Conservation (phyloP, 768 basidiomycete genomes). For the Leccinum broughii region DNA sequence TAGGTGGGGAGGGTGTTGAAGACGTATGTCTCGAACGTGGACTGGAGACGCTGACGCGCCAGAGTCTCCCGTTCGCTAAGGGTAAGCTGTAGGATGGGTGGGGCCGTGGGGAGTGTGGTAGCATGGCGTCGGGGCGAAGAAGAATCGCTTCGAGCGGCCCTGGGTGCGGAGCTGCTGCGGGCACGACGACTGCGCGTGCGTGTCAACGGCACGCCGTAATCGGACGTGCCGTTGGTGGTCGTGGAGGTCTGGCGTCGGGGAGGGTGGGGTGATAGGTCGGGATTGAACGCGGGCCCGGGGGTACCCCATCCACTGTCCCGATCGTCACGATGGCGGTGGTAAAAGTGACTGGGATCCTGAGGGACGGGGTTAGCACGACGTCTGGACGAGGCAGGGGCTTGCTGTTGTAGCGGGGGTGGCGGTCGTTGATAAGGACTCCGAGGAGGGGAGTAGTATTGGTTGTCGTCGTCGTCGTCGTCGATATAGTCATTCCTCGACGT, state of each 20-base stretch:
- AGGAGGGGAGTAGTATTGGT: slow-evolving; percentile 12
- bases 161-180: slow-evolving; percentile 21
- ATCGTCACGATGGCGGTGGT: slow-evolving; percentile 26
- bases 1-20: slow-evolving; percentile 28
- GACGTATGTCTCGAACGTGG: slow-evolving; percentile 26
- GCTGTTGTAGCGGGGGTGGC: slow-evolving; percentile 3
- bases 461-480: slow-evolving; percentile 18
- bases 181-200: slow-evolving; percentile 19
- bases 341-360: slow-evolving; percentile 15
- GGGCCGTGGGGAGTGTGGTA: slow-evolving; percentile 13
- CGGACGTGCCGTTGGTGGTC: slow-evolving; percentile 19
- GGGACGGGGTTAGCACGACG: slow-evolving; percentile 16
- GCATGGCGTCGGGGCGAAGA: slow-evolving; percentile 24
- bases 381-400: slow-evolving; percentile 10
- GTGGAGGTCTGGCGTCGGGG: slow-evolving; percentile 22
- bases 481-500: slow-evolving; percentile 11
- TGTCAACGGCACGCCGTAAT: slow-evolving; percentile 9
- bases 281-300: slow-evolving; percentile 5
- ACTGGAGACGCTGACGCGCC: slow-evolving; percentile 22
- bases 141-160: slow-evolving; percentile 18
- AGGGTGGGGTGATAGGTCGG: slow-evolving; percentile 14
- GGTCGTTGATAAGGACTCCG: slow-evolving; percentile 9
- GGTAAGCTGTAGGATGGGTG: slow-evolving; percentile 17
- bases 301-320: slow-evolving; percentile 16
- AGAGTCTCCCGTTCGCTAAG: slow-evolving; percentile 25